Conservation (phyloP, 2,329 filamentous ascomycete genomes). For the Colletotrichum sp. region DNA sequence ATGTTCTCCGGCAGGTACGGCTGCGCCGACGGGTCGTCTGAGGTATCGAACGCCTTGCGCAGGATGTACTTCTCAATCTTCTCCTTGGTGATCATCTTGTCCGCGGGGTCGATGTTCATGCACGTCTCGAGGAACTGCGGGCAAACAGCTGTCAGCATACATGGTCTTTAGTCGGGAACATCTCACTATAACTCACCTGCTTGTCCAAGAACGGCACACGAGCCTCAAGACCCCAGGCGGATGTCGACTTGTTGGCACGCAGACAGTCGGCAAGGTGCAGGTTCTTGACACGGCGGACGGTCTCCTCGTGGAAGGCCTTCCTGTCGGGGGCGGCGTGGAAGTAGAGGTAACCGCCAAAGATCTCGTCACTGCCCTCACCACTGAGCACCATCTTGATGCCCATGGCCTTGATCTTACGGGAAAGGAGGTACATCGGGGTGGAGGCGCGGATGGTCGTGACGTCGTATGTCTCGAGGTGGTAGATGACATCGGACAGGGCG, state of each 20-base stretch:
- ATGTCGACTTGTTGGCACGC: conserved; percentile 98
- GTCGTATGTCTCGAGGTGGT: conserved; percentile 96
- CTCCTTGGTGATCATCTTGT: conserved; percentile 94
- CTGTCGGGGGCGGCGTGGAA: conserved; percentile 94
- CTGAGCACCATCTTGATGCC: conserved; percentile 99
- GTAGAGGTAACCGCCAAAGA: conserved; percentile 98
- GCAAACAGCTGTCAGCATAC: neutral
- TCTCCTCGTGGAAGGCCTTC: conserved; percentile 94
- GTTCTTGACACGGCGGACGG: conserved; percentile 93
- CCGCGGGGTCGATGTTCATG: conserved; percentile 92
- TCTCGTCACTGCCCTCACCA: conserved; percentile 96
- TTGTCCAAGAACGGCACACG: conserved; percentile 98
- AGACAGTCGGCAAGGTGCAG: conserved; percentile 95
- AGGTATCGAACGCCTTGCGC: conserved; percentile 95
- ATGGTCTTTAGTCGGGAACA: neutral
- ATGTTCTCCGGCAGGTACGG: conserved; percentile 97
- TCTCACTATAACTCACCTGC: conserved; percentile 56
- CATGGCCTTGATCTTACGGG: conserved; percentile 99
- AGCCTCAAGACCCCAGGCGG: conserved; percentile 96
- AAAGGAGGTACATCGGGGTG: conserved; percentile 97
- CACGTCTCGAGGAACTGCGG: conserved; percentile 81
- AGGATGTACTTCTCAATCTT: conserved; percentile 97
- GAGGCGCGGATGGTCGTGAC: conserved; percentile 98
- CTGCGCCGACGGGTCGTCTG: conserved; percentile 78
- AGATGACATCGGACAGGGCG: conserved; percentile 96